Percentiles rank a stretch among this genome's conserved stretches.
Evolutionary conservation across 73 alveolate genomes (phyloP).

Genomic region (Effrenium voratum): DNA sequence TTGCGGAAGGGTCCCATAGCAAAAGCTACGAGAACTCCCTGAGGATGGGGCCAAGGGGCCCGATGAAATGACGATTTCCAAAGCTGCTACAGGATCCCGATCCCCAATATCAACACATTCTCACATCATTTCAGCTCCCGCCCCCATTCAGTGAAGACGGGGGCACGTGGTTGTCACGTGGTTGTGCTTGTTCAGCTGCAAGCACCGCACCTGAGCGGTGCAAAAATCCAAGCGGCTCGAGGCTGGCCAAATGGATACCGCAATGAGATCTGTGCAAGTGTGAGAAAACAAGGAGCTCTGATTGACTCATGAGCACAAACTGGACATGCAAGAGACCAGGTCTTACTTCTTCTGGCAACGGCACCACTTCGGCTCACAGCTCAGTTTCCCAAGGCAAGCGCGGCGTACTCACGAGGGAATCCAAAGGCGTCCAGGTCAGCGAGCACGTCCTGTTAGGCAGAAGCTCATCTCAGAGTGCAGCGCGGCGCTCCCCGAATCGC

Average conservation of each 20-base stretch:
- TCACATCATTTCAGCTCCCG: neutral
- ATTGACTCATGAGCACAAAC: too few species aligned
- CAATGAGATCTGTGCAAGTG: too few species aligned
- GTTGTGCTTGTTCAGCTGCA: constrained; percentile 96
- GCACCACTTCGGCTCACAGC: neutral
- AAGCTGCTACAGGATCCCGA: too few species aligned
- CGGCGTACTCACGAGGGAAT: constrained; percentile 95
- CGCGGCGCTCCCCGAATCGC: neutral
- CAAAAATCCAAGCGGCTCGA: neutral
- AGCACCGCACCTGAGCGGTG: constrained; percentile 72
- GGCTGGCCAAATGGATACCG: too few species aligned
- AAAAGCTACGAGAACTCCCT: too few species aligned
- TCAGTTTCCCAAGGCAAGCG: constrained; percentile 80
- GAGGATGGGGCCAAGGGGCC: too few species aligned
- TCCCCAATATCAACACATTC: neutral
- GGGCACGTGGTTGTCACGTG: constrained; percentile 96
- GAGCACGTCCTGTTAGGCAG: constrained; percentile 88
- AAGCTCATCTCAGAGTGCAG: neutral
- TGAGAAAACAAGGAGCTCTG: too few species aligned
- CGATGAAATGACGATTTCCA: too few species aligned
- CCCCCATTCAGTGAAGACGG: neutral
- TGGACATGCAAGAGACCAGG: neutral
- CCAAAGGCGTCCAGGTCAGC: constrained; percentile 95
- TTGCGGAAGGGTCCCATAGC: too few species aligned
- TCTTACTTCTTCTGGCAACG: neutral